phyloP scores from a whole-genome alignment of 2,329 filamentous ascomycete species.

The Pseudogymnoascus sp. region DNA sequence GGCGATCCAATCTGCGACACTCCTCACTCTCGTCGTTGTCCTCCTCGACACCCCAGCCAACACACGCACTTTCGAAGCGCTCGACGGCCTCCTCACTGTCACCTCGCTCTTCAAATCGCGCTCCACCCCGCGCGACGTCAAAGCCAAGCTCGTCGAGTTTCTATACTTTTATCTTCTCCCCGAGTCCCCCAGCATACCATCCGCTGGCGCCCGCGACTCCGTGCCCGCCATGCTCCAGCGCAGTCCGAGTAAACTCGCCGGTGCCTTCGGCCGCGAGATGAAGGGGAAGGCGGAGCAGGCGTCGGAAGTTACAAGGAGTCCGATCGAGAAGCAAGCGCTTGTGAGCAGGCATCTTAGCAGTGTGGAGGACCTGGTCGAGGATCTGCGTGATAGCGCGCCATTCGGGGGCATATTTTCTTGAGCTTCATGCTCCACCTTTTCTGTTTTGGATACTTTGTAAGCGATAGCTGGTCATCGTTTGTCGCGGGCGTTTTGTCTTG shows the following conservation, averaged over 20 bases:
- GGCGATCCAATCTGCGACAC: constrained; percentile 80
- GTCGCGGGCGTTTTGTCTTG: neutral
- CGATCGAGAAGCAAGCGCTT: constrained; percentile 58
- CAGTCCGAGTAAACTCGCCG: constrained; percentile 59
- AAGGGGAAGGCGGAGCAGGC: constrained; percentile 12
- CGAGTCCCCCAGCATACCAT: constrained; percentile 57
- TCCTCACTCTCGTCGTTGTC: constrained; percentile 82
- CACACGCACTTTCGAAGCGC: constrained; percentile 81
- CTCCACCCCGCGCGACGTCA: constrained; percentile 77
- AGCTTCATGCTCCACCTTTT: constrained; percentile 11
- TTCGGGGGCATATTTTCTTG: constrained; percentile 53
- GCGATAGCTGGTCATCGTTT: neutral
- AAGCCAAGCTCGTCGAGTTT: constrained; percentile 93
- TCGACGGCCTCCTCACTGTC: constrained; percentile 85
- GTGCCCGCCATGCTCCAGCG: constrained; percentile 50
- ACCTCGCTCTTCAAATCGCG: constrained; percentile 89
- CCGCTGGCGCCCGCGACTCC: constrained; percentile 37
- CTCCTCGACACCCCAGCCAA: constrained; percentile 80
- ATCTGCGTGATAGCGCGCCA: constrained; percentile 70
- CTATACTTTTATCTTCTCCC: constrained; percentile 98
- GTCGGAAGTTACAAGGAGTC: constrained; percentile 39
- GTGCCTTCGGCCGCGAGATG: constrained; percentile 41
- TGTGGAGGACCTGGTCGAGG: constrained; percentile 58
- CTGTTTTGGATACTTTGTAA: neutral
- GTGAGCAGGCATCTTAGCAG: constrained; percentile 56